phyloP scores from a whole-genome alignment of 345 rosid species.

The Gossypium sturtianum region DNA sequence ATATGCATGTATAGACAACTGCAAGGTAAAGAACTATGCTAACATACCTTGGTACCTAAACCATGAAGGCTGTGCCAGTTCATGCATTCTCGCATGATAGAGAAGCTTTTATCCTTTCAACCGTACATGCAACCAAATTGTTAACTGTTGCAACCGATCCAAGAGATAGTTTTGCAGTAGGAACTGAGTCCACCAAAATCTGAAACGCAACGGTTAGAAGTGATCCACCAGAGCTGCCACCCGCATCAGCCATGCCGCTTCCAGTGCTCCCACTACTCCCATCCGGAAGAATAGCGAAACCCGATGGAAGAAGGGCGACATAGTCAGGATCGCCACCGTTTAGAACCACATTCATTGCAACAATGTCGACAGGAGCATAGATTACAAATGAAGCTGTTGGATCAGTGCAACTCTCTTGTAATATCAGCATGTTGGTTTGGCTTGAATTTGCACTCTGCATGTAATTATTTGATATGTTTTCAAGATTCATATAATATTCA shows the following conservation, averaged over 20 bases:
- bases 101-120: conserved; percentile 58
- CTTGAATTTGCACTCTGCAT: conserved; percentile 37
- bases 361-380: conserved; percentile 55
- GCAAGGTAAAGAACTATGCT: not conserved
- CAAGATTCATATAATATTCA: not conserved
- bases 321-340: conserved; percentile 48
- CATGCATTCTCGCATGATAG: conserved; percentile 36
- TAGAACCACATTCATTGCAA: conserved; percentile 38
- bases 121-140: conserved; percentile 62
- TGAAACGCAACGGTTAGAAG: conserved; percentile 75
- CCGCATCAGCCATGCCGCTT: not conserved
- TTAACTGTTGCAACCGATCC: conserved; percentile 83
- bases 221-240: conserved; percentile 45
- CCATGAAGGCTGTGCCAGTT: not conserved
- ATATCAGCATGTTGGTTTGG: conserved; percentile 53
- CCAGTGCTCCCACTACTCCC: conserved; percentile 19
- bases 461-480: not conserved
- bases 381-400: conserved; percentile 50
- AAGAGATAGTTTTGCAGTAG: conserved; percentile 50
- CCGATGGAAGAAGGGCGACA: conserved; percentile 60
- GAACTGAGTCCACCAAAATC: conserved; percentile 60
- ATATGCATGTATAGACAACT: too few species aligned
- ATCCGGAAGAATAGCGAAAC: conserved; percentile 58
- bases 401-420: conserved; percentile 60
- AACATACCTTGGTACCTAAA: conserved; percentile 11